phyloP scores from a whole-genome alignment of 108 stramenopile species.

The Poteriospumella lacustris region DNA sequence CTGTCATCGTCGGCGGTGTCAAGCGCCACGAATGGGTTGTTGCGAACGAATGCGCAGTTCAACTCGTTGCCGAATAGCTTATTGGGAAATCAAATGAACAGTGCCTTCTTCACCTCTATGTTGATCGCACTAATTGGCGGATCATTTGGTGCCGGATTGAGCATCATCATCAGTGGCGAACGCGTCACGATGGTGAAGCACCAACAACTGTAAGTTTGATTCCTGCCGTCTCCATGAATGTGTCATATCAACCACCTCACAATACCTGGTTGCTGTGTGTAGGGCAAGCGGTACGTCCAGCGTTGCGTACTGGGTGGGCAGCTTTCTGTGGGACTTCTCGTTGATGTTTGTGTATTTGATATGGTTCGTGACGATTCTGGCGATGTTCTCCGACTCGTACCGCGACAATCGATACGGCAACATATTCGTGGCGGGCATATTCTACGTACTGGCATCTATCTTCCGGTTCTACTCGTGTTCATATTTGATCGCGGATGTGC shows the following conservation, averaged over 20 bases:
- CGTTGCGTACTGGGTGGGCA: constrained; percentile 16
- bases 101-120: not conserved
- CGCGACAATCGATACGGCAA: not conserved
- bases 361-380: not conserved
- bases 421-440: not conserved
- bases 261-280: not conserved
- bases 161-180: constrained; percentile 16
- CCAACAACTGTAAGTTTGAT: constrained; percentile 25
- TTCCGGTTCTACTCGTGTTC: constrained; percentile 15
- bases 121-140: not conserved
- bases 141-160: constrained; percentile 18
- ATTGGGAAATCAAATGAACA: not conserved
- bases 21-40: not conserved
- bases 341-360: not conserved
- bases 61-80: not conserved
- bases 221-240: not conserved
- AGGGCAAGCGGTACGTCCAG: constrained; percentile 16
- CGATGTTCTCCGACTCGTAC: not conserved
- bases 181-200: constrained; percentile 25
- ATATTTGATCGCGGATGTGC: constrained; percentile 11
- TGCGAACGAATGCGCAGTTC: not conserved
- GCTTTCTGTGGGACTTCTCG: constrained; percentile 2
- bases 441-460: not conserved
- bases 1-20: not conserved
- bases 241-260: not conserved